Conservation (phyloP, 2,329 filamentous ascomycete species). For the Bimuria novae-zelandiae region DNA sequence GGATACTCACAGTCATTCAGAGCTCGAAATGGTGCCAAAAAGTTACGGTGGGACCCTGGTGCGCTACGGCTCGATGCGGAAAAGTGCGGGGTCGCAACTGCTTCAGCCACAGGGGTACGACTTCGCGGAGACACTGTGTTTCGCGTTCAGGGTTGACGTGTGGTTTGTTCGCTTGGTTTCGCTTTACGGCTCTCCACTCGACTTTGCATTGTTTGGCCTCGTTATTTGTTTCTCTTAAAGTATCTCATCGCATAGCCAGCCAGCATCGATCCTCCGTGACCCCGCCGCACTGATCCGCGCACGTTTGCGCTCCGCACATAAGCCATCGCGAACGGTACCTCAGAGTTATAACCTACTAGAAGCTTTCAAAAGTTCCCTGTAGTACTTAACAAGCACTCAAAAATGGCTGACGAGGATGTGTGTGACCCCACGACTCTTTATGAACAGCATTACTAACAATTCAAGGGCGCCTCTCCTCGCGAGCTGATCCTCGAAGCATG, state of each 20-base stretch:
- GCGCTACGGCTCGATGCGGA: conserved; percentile 26
- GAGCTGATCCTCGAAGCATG: conserved; percentile 92
- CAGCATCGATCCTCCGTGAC: background rate
- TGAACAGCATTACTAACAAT: too few relatives aligned
- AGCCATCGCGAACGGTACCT: background rate
- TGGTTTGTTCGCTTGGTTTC: background rate
- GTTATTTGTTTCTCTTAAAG: background rate
- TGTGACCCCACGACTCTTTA: too few relatives aligned
- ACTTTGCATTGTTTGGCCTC: background rate
- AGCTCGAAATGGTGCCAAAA: conserved; percentile 17
- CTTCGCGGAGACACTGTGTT: conserved; percentile 19
- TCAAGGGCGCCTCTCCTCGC: conserved; percentile 84
- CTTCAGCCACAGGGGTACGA: conserved; percentile 18
- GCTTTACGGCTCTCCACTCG: conserved; percentile 4
- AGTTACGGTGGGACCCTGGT: conserved; percentile 32
- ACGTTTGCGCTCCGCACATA: background rate
- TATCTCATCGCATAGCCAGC: background rate
- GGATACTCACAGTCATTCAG: background rate
- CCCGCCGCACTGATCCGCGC: background rate
- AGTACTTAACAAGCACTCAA: too few relatives aligned
- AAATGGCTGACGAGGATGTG: conserved; percentile 44
- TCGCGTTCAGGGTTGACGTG: conserved; percentile 15
- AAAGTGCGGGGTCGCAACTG: conserved; percentile 30
- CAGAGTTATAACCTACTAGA: too few relatives aligned
- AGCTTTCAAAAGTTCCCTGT: background rate